Base-by-base conservation (phyloP, 805 yeast species). In the Lachancea thermotolerans region DNA sequence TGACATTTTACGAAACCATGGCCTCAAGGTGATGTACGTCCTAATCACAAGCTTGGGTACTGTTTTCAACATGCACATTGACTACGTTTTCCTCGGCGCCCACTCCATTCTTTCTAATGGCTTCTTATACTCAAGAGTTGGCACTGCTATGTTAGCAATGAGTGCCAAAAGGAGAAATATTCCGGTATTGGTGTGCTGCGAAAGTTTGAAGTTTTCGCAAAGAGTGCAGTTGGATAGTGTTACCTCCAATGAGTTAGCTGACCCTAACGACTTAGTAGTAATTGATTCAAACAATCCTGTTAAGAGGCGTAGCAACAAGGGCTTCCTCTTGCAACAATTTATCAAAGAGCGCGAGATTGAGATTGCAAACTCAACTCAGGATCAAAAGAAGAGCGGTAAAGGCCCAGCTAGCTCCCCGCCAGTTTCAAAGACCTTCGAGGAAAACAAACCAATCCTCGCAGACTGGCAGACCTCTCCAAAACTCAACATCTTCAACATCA, bases 101-200 rank as follows among this genome's bases (percentile, higher is more conserved):
- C 98, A 93, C 62, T 95, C 97, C 29, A 89, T 93, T 86, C 74
- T 93, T 46, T 88, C 97, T 8, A 93, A 93, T 60, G 99, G 99
- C 1, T 78, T 89, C 62, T 73, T 93, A 46, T 89, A 86, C 60
- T 85, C 97, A 1, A 78, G 99, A 50, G 97, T 88, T 14, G 99
- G 99, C 17, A 83, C 97, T 7, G 96, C 97, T 1, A 70, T 90
- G 67, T 78, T 93, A 38, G 95, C 98, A 8, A 86, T 91, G 87
- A 79, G 85, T 67, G 90, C 95, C 18, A 82, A 85, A 54, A 79
- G 84, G 45, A 79, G 90, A 59, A 85, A 89, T 58, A 85, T 93
- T 41, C 98, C 99, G 0, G 97, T 93, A 5, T 73, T 93, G 50
- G 96, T 95, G 1, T 87, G 96, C 58, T 91, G 98, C 68, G 99